A percentile compares a stretch with the other conserved stretches of the same genome.
Evolutionary conservation across 2,329 filamentous ascomycete species (phyloP).

Genomic region (Gremmenia infestans): DNA sequence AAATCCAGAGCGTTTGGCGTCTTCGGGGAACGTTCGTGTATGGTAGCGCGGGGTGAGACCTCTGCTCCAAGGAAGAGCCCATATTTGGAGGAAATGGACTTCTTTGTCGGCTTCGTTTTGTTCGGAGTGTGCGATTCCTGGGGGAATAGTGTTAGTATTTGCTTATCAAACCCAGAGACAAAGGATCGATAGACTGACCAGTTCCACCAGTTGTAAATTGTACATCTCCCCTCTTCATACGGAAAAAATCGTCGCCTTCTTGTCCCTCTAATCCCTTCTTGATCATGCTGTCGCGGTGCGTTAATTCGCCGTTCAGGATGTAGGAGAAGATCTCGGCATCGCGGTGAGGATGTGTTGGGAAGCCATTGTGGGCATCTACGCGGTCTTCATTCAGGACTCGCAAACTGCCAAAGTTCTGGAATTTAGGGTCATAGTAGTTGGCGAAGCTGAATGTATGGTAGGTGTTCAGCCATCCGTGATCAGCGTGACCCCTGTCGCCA

Average conservation of each 20-base stretch:
- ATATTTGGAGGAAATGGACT: conserved; percentile 85
- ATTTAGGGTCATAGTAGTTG: conserved; percentile 52
- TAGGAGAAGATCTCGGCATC: conserved; percentile 91
- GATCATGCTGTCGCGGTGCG: conserved; percentile 82
- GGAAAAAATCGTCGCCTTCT: conserved; percentile 56
- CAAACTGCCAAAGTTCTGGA: conserved; percentile 67
- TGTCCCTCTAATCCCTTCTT: conserved; percentile 58
- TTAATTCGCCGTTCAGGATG: conserved; percentile 78
- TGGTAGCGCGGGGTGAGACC: conserved; percentile 73
- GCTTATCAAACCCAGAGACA: background rate
- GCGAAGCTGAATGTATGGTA: conserved; percentile 87
- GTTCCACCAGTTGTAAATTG: conserved; percentile 89
- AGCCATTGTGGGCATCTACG: conserved; percentile 67
- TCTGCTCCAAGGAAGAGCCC: conserved; percentile 72
- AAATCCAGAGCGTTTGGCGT: conserved; percentile 64
- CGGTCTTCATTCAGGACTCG: conserved; percentile 88
- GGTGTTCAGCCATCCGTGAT: conserved; percentile 84
- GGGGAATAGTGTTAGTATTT: conserved; percentile 14
- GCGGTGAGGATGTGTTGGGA: conserved; percentile 79
- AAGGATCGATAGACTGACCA: conserved; percentile 37
- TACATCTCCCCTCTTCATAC: conserved; percentile 74
- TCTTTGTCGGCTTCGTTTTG: conserved; percentile 69
- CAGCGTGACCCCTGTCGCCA: conserved; percentile 64
- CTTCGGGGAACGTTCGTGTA: conserved; percentile 67
- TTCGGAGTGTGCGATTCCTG: conserved; percentile 72